A percentile compares a stretch with the other conserved stretches of the same genome.
phyloP scores from a whole-genome alignment of 2,329 filamentous ascomycete species.

The Aspergillus fischeri region DNA sequence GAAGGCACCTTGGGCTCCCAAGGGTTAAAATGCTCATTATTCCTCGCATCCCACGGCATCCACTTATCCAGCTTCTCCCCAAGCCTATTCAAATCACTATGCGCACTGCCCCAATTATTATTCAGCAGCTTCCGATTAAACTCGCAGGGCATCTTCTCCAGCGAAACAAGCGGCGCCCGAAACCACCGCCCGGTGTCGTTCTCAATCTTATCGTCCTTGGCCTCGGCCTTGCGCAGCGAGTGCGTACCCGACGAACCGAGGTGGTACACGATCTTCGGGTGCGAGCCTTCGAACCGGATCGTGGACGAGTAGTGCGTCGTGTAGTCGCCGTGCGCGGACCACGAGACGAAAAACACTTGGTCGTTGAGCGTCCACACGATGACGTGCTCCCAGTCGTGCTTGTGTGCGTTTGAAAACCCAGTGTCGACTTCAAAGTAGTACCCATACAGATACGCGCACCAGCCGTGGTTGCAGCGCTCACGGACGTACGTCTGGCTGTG shows the following conservation, averaged over 20 bases:
- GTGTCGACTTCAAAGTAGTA: conserved; percentile 5
- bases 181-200: too few relatives aligned
- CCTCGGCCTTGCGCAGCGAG: conserved; percentile 5
- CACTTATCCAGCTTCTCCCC: conserved; percentile 3
- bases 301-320: too few relatives aligned
- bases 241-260: conserved; percentile 3
- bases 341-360: too few relatives aligned
- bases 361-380: too few relatives aligned
- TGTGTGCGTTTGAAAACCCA: neutral
- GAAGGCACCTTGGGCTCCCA: neutral
- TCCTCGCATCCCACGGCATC: conserved; percentile 6
- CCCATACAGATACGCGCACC: conserved; percentile 6
- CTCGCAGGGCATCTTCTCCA: too few relatives aligned
- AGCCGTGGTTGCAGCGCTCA: conserved; percentile 6
- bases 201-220: neutral
- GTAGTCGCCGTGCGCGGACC: too few relatives aligned
- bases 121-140: neutral
- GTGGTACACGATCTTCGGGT: conserved; percentile 6
- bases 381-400: too few relatives aligned
- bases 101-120: conserved; percentile 4
- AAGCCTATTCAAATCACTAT: conserved; percentile 1
- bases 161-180: too few relatives aligned
- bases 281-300: conserved; percentile 2
- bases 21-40: conserved; percentile 5
- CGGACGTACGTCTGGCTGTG: conserved; percentile 7